Percentiles rank a stretch among this genome's conserved stretches.
phyloP scores from a whole-genome alignment of 139 green algal genomes.

The Pleodorina starrii region DNA sequence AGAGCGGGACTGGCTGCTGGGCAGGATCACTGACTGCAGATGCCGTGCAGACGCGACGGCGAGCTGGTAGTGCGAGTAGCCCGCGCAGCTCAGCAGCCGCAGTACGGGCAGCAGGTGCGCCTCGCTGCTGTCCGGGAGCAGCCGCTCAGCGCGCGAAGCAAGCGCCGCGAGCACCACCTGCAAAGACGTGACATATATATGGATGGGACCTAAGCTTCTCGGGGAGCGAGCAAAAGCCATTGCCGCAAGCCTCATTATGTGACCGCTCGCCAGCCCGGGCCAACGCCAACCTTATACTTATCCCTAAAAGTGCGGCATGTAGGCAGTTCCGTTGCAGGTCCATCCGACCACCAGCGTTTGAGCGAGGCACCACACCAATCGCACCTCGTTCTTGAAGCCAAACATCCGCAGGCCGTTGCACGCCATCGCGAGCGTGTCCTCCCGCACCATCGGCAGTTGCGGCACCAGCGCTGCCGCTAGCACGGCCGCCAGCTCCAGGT shows the following conservation, averaged over 20 bases:
- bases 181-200: too few species aligned
- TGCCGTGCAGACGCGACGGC: slow-evolving; percentile 33
- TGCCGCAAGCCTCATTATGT: too few species aligned
- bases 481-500: background rate
- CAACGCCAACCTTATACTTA: too few species aligned
- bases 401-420: background rate
- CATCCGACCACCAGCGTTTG: too few species aligned
- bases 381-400: background rate
- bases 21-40: background rate
- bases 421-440: background rate
- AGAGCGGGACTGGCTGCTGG: background rate
- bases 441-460: background rate
- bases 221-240: too few species aligned
- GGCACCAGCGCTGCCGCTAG: slow-evolving; percentile 19
- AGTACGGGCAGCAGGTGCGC: slow-evolving; percentile 16
- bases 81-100: background rate
- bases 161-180: background rate
- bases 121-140: background rate
- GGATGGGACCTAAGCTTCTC: too few species aligned
- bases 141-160: background rate
- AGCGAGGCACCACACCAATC: too few species aligned
- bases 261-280: too few species aligned
- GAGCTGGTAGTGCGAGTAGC: slow-evolving; percentile 29
- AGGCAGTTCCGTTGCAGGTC: too few species aligned
- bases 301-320: too few species aligned